These are phyloP conservation scores for Thermothielavioides terrestris DNA, from an alignment of 495 filamentous ascomycete species.

Conservation along the genomic window DNA sequence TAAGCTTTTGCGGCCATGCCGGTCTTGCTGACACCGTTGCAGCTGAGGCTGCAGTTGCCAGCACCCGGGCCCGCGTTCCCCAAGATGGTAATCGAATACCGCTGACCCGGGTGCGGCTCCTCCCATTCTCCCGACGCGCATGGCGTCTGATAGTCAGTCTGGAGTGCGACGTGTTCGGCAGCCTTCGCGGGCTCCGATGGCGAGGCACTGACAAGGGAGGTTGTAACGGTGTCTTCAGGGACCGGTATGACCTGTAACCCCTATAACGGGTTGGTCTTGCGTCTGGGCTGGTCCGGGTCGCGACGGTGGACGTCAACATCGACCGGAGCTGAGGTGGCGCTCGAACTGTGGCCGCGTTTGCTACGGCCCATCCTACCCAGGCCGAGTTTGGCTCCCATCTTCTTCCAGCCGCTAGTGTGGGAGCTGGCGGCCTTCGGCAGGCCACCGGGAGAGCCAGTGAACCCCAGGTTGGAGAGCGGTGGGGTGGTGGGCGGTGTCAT, in stretches of 20 bases:
- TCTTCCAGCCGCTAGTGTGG: conserved; percentile 66
- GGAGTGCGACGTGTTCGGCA: conserved; percentile 7
- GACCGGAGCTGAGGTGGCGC: conserved; percentile 23
- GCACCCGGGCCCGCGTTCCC: conserved; percentile 24
- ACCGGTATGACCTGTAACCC: conserved; percentile 46
- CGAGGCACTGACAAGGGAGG: conserved; percentile 10
- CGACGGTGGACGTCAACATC: conserved; percentile 18
- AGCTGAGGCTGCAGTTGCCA: conserved; percentile 15
- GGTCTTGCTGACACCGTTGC: conserved; percentile 33
- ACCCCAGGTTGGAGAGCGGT: conserved; percentile 55
- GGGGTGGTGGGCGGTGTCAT: conserved; percentile 90
- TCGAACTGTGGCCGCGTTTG: conserved; percentile 33
- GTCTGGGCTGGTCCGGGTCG: conserved; percentile 23
- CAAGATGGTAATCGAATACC: conserved; percentile 27
- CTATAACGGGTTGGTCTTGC: conserved; percentile 39
- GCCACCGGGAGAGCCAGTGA: conserved; percentile 40
- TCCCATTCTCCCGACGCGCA: conserved; percentile 31
- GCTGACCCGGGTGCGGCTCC: conserved; percentile 39
- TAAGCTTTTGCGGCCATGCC: conserved; percentile 48
- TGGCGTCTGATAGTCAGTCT: conserved; percentile 11
- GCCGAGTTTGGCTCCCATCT: conserved; percentile 70
- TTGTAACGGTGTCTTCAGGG: conserved; percentile 28
- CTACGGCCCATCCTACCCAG: conserved; percentile 51
- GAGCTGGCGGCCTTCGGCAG: conserved; percentile 44
- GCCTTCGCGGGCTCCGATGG: conserved; percentile 13